Conservation (phyloP, 176 grass and related monocot species). For the Ampelocalamus luodianensis region DNA sequence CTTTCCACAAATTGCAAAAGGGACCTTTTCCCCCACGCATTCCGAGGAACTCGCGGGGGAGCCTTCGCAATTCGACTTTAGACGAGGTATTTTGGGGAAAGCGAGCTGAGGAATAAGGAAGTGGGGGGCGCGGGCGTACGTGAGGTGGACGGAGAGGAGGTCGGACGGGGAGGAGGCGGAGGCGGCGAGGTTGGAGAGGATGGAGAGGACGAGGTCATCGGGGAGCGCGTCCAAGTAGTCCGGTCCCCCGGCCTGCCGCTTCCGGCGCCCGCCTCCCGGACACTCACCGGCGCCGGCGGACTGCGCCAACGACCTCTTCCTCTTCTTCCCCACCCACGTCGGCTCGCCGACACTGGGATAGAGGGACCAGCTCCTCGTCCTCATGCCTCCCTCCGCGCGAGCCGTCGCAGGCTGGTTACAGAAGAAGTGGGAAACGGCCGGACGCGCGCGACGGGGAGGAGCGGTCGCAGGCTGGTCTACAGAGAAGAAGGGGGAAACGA, state of each 20-base stretch:
- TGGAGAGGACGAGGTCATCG: constrained; percentile 67
- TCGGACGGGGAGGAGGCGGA: constrained; percentile 59
- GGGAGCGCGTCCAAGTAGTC: constrained; percentile 69
- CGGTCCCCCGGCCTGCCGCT: neutral
- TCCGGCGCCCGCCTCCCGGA: neutral
- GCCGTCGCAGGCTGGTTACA: neutral
- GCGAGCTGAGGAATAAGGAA: neutral
- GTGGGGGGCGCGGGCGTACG: constrained; percentile 36
- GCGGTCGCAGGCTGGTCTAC: neutral
- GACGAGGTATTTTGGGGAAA: neutral
- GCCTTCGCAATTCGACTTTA: neutral
- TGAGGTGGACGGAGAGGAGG: constrained; percentile 58
- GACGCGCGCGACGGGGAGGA: too few relatives aligned
- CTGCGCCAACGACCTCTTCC: neutral
- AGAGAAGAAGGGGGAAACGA: neutral
- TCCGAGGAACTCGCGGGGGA: neutral
- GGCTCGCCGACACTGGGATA: constrained; percentile 25
- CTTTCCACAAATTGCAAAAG: constrained; percentile 8
- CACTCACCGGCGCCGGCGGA: constrained; percentile 37
- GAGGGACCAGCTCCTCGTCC: constrained; percentile 55
- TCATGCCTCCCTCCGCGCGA: constrained; percentile 35
- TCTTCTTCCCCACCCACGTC: neutral
- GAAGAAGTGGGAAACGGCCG: neutral
- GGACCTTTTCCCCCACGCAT: neutral
- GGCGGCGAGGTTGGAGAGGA: constrained; percentile 66